These are phyloP conservation scores for Chaetomium tenue DNA, from an alignment of 495 filamentous ascomycete genomes.

Conservation along the genomic window DNA sequence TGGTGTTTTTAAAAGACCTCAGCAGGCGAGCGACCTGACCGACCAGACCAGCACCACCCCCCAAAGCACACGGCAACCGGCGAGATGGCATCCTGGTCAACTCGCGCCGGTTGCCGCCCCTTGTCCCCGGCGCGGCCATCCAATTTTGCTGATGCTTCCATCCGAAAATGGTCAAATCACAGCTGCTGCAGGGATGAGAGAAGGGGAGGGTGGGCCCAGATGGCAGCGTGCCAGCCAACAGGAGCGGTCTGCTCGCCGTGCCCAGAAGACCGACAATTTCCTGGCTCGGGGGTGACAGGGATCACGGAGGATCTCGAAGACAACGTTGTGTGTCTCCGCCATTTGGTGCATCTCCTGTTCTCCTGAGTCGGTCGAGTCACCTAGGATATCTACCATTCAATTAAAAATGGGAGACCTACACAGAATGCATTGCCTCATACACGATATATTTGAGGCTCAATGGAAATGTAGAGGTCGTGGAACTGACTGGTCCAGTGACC, in stretches of 20 bases:
- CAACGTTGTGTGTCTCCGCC: not conserved
- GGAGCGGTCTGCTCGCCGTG: constrained; percentile 14
- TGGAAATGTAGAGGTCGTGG: not conserved
- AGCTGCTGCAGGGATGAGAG: constrained; percentile 14
- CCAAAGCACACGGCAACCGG: not conserved
- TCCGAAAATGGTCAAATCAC: constrained; percentile 23
- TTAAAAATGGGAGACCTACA: not conserved
- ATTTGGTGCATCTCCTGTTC: not conserved
- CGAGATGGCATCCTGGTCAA: constrained; percentile 16
- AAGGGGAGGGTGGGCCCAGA: constrained; percentile 21
- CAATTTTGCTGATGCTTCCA: constrained; percentile 19
- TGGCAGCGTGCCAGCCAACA: constrained; percentile 18
- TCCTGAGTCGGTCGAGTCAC: not conserved
- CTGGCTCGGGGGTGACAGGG: constrained; percentile 18
- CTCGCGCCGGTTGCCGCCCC: not conserved
- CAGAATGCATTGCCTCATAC: not conserved
- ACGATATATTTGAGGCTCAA: not conserved
- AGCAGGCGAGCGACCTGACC: not conserved
- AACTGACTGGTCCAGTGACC: not conserved
- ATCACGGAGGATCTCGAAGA: constrained; percentile 11
- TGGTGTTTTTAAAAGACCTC: constrained; percentile 35
- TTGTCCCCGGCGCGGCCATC: constrained; percentile 2
- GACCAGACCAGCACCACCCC: too few relatives aligned
- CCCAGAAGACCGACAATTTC: constrained; percentile 19
- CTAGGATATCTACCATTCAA: too few relatives aligned